Conservation (phyloP, 768 basidiomycete species). For the Pleurotus sapidus region DNA sequence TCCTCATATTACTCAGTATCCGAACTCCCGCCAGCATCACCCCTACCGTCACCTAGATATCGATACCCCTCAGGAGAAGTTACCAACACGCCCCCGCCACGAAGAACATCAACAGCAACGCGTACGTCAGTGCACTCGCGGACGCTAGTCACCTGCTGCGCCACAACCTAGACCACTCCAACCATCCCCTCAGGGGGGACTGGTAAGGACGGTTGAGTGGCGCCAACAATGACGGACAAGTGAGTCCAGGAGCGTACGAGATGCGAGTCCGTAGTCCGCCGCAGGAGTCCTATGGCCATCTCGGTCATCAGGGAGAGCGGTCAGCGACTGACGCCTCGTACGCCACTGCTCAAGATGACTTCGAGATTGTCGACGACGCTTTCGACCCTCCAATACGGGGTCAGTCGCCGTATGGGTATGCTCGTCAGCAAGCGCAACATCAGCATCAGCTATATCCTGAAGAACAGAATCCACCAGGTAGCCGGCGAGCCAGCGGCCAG, state of each 20-base stretch:
- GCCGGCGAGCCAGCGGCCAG: slow-evolving; percentile 3
- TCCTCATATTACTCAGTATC: slow-evolving; percentile 70
- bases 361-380: slow-evolving; percentile 29
- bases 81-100: slow-evolving; percentile 39
- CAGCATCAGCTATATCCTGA: not conserved
- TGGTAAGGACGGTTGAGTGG: slow-evolving; percentile 12
- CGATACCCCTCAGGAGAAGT: slow-evolving; percentile 43
- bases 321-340: slow-evolving; percentile 40
- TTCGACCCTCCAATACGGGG: slow-evolving; percentile 16
- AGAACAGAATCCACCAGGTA: not conserved
- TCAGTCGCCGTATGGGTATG: slow-evolving; percentile 5
- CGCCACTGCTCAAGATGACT: slow-evolving; percentile 43
- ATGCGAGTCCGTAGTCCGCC: slow-evolving; percentile 33
- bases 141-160: slow-evolving; percentile 19
- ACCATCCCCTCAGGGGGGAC: slow-evolving; percentile 16
- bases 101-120: slow-evolving; percentile 33
- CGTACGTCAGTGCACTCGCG: slow-evolving; percentile 19
- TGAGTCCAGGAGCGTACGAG: slow-evolving; percentile 29
- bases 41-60: slow-evolving; percentile 51
- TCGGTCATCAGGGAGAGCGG: slow-evolving; percentile 20
- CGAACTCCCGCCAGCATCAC: slow-evolving; percentile 62
- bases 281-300: slow-evolving; percentile 12
- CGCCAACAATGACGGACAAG: not conserved
- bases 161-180: slow-evolving; percentile 17
- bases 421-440: slow-evolving; percentile 1